Conservation (phyloP, 441 rosid species). For the Raphanus hybrid region DNA sequence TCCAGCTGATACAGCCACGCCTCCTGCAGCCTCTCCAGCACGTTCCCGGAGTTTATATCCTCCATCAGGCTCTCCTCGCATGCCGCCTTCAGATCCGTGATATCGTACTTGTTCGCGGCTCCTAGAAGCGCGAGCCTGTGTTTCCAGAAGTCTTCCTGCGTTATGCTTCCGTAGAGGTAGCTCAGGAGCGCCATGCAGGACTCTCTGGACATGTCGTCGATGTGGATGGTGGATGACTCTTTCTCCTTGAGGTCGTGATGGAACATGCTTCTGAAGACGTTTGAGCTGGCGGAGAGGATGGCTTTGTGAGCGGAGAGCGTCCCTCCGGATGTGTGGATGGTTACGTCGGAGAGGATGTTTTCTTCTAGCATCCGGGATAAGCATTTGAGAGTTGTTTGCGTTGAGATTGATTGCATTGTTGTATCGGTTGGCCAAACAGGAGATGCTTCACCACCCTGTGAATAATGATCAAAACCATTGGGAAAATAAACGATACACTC, state of each 20-base stretch:
- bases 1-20: slow-evolving; percentile 91
- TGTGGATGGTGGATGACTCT: slow-evolving; percentile 79
- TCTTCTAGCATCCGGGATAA: slow-evolving; percentile 89
- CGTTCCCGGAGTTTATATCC: slow-evolving; percentile 79
- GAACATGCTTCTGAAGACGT: slow-evolving; percentile 91
- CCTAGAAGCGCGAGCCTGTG: slow-evolving; percentile 76
- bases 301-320: slow-evolving; percentile 85
- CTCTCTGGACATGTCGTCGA: slow-evolving; percentile 82
- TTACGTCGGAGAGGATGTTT: slow-evolving; percentile 72
- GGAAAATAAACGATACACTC: no score
- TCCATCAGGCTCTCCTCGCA: slow-evolving; percentile 92
- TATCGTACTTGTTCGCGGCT: slow-evolving; percentile 89
- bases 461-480: no score
- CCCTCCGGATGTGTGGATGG: slow-evolving; percentile 78
- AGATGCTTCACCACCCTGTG: slow-evolving; percentile 57
- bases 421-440: slow-evolving; percentile 80
- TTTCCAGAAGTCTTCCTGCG: slow-evolving; percentile 85
- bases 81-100: slow-evolving; percentile 68
- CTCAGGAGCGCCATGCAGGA: slow-evolving; percentile 76
- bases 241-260: slow-evolving; percentile 86
- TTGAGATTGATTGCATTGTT: slow-evolving; percentile 63
- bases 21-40: slow-evolving; percentile 88
- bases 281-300: slow-evolving; percentile 82
- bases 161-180: slow-evolving; percentile 81
- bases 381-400: slow-evolving; percentile 67